A percentile compares a stretch with the other conserved stretches of the same genome.
These are phyloP conservation scores for Dioscorea alata DNA, from an alignment of 106 monocot species.

Conservation along the genomic window DNA sequence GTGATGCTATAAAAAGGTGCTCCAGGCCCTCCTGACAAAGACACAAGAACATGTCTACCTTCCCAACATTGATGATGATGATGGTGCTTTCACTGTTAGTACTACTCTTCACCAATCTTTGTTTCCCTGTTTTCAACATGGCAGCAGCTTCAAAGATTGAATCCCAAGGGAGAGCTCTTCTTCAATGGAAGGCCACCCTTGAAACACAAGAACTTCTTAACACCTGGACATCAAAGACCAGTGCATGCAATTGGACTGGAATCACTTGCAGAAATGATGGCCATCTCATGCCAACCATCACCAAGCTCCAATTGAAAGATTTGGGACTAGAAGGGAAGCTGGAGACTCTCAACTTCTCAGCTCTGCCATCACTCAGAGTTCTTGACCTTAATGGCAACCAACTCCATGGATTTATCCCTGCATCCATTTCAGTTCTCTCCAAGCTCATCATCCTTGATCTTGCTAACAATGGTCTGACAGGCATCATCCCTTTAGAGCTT, in stretches of 20 bases:
- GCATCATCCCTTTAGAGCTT: too few species aligned
- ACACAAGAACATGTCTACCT: too few species aligned
- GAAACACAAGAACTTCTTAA: neutral
- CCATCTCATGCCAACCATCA: neutral
- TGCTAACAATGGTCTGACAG: too few species aligned
- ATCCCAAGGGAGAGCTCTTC: neutral
- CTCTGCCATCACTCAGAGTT: conserved; percentile 1
- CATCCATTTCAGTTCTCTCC: too few species aligned
- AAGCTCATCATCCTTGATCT: too few species aligned
- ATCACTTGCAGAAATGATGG: neutral
- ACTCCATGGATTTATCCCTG: conserved; percentile 8
- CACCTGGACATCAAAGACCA: neutral
- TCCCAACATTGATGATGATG: too few species aligned
- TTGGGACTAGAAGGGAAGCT: conserved; percentile 7
- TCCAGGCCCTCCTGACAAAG: neutral
- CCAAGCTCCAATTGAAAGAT: too few species aligned
- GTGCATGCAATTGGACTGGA: conserved; percentile 4
- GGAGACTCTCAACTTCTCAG: conserved; percentile 12
- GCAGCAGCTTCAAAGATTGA: neutral
- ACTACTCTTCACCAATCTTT: neutral
- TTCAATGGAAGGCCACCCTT: conserved; percentile 6
- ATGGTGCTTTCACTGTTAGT: too few species aligned
- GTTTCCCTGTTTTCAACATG: neutral
- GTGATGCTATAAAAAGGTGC: too few species aligned
- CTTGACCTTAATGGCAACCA: conserved; percentile 1